A percentile compares a stretch with the other conserved stretches of the same genome.
Evolutionary conservation across 768 basidiomycete genomes (phyloP).

Genomic region (Crucibulum laeve): DNA sequence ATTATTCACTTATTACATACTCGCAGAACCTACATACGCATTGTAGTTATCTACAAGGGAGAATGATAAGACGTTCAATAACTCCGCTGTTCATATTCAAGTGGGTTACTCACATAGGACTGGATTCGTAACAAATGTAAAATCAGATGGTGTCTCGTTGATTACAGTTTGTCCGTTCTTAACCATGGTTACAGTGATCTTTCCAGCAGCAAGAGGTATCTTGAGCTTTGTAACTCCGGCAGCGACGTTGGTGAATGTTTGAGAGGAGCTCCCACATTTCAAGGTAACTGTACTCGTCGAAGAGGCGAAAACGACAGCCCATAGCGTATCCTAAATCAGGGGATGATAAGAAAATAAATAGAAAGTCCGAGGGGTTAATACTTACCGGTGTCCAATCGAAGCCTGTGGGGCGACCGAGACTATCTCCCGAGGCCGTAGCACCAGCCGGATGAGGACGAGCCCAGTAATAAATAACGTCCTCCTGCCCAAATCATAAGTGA

Average conservation of each 20-base stretch:
- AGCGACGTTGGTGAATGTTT: constrained; percentile 34
- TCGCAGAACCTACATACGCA: constrained; percentile 49
- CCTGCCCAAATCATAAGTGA: constrained; percentile 18
- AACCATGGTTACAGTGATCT: constrained; percentile 51
- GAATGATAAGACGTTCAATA: background rate
- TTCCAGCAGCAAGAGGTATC: constrained; percentile 48
- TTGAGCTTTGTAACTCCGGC: constrained; percentile 61
- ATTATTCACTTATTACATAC: constrained; percentile 22
- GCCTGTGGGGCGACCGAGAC: constrained; percentile 41
- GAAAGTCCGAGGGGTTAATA: constrained; percentile 7
- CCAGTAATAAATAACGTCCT: constrained; percentile 52
- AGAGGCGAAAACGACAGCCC: constrained; percentile 60
- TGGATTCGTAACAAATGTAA: constrained; percentile 31
- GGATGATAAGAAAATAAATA: background rate
- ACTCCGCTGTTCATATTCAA: background rate
- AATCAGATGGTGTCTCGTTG: constrained; percentile 41
- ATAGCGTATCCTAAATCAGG: constrained; percentile 55
- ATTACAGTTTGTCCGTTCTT: constrained; percentile 48
- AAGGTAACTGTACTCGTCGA: constrained; percentile 50
- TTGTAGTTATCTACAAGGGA: constrained; percentile 57
- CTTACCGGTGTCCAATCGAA: constrained; percentile 49
- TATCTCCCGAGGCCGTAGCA: constrained; percentile 39
- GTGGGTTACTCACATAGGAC: constrained; percentile 26
- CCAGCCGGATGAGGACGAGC: constrained; percentile 59
- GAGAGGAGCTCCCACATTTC: constrained; percentile 32